These are phyloP conservation scores for Phanerochaete carnosa DNA, from an alignment of 768 basidiomycete species.

Conservation along the genomic window DNA sequence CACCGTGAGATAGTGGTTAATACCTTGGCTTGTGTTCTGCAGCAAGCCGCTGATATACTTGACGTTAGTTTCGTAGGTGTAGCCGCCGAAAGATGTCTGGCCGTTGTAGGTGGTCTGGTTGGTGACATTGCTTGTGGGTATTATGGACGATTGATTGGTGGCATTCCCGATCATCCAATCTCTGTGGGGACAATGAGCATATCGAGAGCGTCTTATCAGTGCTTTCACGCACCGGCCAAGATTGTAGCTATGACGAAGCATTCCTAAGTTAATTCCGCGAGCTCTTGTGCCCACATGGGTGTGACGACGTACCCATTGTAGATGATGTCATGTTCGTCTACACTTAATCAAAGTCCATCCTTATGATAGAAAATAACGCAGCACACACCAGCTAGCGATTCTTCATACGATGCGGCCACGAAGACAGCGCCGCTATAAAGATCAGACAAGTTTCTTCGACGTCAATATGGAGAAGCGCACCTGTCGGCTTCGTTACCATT, in stretches of 20 bases:
- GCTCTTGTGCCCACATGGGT: too few species aligned
- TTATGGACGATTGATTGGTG: slow-evolving; percentile 42
- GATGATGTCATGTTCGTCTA: slow-evolving; percentile 69
- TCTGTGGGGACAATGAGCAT: slow-evolving; percentile 30
- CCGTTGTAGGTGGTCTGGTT: slow-evolving; percentile 62
- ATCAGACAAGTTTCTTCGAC: background rate
- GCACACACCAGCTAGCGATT: slow-evolving; percentile 53
- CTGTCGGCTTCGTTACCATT: slow-evolving; percentile 60
- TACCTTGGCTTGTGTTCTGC: slow-evolving; percentile 61
- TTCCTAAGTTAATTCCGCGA: too few species aligned
- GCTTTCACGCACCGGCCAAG: slow-evolving; percentile 52
- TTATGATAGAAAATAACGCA: background rate
- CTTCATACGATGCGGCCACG: slow-evolving; percentile 72
- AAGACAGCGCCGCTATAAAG: slow-evolving; percentile 63
- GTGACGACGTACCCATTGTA: slow-evolving; percentile 52
- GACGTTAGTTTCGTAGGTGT: slow-evolving; percentile 70
- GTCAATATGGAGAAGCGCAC: slow-evolving; percentile 30
- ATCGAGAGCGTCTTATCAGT: background rate
- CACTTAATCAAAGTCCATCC: background rate
- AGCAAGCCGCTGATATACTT: slow-evolving; percentile 68
- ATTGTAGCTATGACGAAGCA: slow-evolving; percentile 52
- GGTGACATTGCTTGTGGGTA: slow-evolving; percentile 47
- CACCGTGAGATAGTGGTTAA: slow-evolving; percentile 67
- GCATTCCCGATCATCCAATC: slow-evolving; percentile 88
- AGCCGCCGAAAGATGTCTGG: slow-evolving; percentile 58